Conservation (phyloP, 306 rosid genomes). For the Betula pendula region DNA sequence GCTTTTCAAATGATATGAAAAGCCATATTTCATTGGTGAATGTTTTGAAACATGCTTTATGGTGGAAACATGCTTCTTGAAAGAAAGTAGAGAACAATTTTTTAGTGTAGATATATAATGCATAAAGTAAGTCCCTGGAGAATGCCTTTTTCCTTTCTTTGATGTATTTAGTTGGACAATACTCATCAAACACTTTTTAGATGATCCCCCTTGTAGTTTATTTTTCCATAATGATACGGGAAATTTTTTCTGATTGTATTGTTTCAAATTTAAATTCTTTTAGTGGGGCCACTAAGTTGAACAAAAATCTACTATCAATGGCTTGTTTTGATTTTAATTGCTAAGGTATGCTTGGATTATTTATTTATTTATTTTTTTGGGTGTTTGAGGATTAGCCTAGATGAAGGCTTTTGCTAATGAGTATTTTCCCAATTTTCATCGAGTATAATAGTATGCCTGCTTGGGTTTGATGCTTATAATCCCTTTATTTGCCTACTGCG, state of each 20-base stretch:
- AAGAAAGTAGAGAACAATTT: not conserved
- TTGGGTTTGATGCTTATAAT: conserved; percentile 23
- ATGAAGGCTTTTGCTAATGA: conserved; percentile 7
- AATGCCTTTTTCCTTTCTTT: not conserved
- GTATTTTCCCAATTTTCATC: conserved; percentile 11
- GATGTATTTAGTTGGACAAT: not conserved
- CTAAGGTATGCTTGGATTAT: not conserved
- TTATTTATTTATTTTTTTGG: not conserved
- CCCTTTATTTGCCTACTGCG: not conserved
- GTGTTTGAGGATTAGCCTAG: not conserved
- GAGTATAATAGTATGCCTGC: not conserved
- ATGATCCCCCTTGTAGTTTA: not conserved
- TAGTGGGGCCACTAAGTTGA: not conserved
- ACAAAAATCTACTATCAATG: not conserved
- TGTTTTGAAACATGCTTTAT: too few species aligned
- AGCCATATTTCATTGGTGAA: too few species aligned
- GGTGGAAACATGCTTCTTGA: not conserved
- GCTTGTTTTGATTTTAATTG: not conserved
- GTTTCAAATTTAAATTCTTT: not conserved
- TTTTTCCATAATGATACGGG: not conserved
- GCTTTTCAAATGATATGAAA: too few species aligned
- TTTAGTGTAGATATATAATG: not conserved
- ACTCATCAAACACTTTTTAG: not conserved
- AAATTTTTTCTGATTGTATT: not conserved
- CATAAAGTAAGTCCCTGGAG: not conserved